A percentile compares a stretch with the other conserved stretches of the same genome.
These are phyloP conservation scores for Ceratocystis huliohia DNA, from an alignment of 2,329 filamentous ascomycete genomes.

Conservation along the genomic window DNA sequence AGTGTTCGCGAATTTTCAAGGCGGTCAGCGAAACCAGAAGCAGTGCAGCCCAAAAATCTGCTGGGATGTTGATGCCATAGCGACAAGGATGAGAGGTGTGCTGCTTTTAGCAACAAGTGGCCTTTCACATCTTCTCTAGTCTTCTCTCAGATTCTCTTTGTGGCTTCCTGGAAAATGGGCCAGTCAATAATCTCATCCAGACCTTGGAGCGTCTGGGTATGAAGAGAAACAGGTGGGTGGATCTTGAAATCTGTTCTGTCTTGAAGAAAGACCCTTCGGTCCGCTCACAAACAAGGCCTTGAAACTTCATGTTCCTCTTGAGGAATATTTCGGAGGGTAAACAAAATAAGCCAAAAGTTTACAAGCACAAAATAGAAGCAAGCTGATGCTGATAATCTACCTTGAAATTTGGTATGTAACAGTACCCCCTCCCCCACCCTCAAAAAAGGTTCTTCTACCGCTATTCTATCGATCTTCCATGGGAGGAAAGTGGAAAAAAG, in stretches of 20 bases:
- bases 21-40: neutral
- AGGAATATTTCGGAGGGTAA: neutral
- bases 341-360: neutral
- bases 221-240: no score
- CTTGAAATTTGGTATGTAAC: neutral
- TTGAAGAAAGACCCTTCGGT: no score
- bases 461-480: neutral
- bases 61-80: neutral
- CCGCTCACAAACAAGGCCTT: neutral
- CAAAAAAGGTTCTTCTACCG: constrained; percentile 6
- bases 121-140: neutral
- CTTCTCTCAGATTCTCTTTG: neutral
- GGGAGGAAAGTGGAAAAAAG: neutral
- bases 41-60: neutral
- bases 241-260: no score
- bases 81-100: neutral
- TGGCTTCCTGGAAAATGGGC: neutral
- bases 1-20: neutral
- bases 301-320: neutral
- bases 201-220: no score
- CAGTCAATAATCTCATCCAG: neutral
- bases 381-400: neutral
- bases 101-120: neutral
- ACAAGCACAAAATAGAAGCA: neutral
- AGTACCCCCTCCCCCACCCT: neutral